phyloP scores from a whole-genome alignment of 73 alveolate genomes.

The Paramecium caudatum region DNA sequence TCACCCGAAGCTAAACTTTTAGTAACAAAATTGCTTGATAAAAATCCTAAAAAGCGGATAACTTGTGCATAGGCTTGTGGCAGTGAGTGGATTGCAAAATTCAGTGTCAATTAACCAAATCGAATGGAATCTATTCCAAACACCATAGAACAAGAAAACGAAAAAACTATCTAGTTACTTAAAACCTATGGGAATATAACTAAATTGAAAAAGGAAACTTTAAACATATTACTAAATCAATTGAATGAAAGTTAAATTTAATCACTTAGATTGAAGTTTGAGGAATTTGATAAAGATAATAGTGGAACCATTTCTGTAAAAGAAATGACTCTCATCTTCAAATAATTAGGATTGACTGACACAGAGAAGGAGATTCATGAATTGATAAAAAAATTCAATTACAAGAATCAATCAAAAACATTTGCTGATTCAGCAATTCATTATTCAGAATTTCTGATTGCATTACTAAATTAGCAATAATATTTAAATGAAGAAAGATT shows the following conservation, averaged over 20 bases:
- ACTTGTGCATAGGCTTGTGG: conserved; percentile 93
- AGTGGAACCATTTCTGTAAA: conserved; percentile 67
- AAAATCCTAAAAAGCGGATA: conserved; percentile 90
- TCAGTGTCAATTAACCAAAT: not conserved
- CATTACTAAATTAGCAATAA: conserved; percentile 50
- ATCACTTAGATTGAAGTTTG: conserved; percentile 53
- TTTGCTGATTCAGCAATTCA: conserved; percentile 30
- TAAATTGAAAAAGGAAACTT: conserved; percentile 20
- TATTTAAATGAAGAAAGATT: conserved; percentile 68
- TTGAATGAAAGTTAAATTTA: conserved; percentile 70
- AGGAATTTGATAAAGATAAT: conserved; percentile 62
- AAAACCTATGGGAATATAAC: conserved; percentile 47
- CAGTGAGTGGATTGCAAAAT: conserved; percentile 85
- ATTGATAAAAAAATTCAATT: not conserved
- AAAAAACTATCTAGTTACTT: not conserved
- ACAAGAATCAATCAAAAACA: not conserved
- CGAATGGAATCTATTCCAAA: conserved; percentile 9
- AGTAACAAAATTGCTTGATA: conserved; percentile 49
- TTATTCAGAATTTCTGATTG: conserved; percentile 67
- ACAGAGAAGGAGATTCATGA: conserved; percentile 60
- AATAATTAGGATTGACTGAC: conserved; percentile 39
- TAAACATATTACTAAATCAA: conserved; percentile 36
- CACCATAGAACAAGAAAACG: conserved; percentile 37
- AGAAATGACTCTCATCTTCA: conserved; percentile 33
- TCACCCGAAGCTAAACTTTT: conserved; percentile 64